phyloP scores from a whole-genome alignment of 805 yeast species.

The Lipomyces yamanashiensis region DNA sequence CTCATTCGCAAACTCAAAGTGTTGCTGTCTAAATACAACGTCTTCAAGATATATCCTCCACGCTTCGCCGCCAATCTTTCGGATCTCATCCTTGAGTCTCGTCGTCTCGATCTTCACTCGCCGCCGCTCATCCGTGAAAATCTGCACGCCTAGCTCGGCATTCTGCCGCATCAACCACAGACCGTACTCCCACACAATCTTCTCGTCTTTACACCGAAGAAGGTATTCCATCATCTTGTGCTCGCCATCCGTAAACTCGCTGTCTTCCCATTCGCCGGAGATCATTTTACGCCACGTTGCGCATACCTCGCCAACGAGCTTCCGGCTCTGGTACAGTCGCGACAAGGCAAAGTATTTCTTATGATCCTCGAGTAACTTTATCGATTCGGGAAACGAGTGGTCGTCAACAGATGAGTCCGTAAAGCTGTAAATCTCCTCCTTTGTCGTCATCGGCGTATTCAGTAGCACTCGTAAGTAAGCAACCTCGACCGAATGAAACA shows the following conservation, averaged over 20 bases:
- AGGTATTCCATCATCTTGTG: constrained; percentile 41
- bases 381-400: constrained; percentile 38
- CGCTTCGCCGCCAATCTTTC: constrained; percentile 44
- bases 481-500: constrained; percentile 42
- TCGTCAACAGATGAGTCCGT: constrained; percentile 40
- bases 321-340: constrained; percentile 40
- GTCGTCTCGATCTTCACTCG: constrained; percentile 40
- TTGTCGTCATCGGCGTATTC: constrained; percentile 32
- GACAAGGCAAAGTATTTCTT: constrained; percentile 41
- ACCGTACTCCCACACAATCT: constrained; percentile 48
- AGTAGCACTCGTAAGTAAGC: constrained; percentile 41
- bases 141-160: constrained; percentile 43
- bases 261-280: constrained; percentile 40
- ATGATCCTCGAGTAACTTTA: constrained; percentile 36
- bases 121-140: constrained; percentile 42
- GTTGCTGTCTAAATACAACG: constrained; percentile 41
- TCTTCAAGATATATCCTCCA: constrained; percentile 47
- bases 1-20: constrained; percentile 42
- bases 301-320: constrained; percentile 40
- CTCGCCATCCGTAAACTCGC: constrained; percentile 39
- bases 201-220: constrained; percentile 38
- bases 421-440: constrained; percentile 39
- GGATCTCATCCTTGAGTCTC: constrained; percentile 42
- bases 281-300: constrained; percentile 40
- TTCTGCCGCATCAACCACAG: constrained; percentile 44